Base-by-base conservation (phyloP, 495 filamentous ascomycete genomes). In the Oidiodendron maius region DNA sequence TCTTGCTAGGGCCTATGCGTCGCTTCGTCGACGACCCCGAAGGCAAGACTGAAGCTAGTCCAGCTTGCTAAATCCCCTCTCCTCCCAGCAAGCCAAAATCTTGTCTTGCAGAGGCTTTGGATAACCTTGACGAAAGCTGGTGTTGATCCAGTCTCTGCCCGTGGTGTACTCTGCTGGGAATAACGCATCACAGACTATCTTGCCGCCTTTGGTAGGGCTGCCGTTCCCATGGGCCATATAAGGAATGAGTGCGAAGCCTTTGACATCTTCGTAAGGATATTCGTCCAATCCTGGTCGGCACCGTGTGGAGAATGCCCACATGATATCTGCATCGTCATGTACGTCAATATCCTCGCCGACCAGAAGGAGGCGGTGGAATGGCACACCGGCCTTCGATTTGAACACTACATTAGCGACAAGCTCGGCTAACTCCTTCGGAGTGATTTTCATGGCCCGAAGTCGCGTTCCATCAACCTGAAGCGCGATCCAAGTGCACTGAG, bases 241-340 rank as follows among this genome's bases (percentile, higher is more conserved):
- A 3, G 68, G 70, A 38, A 70, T 55, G 1, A 72, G 50, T 0
- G 63, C 61, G 55, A 69, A 70, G 2, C 61, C 67, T 6, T 52
- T 56, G 1, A 65, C 63, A 44, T 72, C 65, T 18, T 70, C 64
- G 23, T 59, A 71, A 45, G 66, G 58, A 0, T 44, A 56, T 58
- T 71, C 68, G 39, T 71, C 67, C 0, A 50, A 26, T 4, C 51
- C 59, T 0, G 70, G 68, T 0, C 61, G 59, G 37, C 69, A 73
- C 0, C 70, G 57, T 5, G 67, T 71, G 5, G 60, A 59, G 40
- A 67, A 69, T 1, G 70, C 68, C 64, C 65, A 73, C 62, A 73
- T 66, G 0, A 71, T 59, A 17, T 68, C 64, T 21, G 39, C 28
- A 1, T 28, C 18, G 9, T 40, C 36, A 20, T 39, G 40, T 4